Evolutionary conservation across 441 rosid species (phyloP).

Genomic region (Eruca vesicaria): DNA sequence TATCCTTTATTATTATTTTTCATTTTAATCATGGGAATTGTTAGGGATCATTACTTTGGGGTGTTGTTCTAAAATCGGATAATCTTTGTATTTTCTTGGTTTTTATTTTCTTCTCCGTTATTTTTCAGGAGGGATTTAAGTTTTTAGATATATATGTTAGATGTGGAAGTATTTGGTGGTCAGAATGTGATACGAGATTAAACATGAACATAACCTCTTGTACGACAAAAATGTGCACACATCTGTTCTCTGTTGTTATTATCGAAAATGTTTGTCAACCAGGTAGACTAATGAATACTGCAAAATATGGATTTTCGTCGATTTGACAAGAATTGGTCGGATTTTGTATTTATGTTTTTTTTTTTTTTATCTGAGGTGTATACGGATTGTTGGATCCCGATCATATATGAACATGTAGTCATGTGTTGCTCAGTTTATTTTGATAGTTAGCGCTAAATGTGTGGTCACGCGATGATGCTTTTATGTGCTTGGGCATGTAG

Average conservation of each 20-base stretch:
- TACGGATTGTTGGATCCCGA: neutral
- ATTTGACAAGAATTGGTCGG: neutral
- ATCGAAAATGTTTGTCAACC: neutral
- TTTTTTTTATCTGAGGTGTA: neutral
- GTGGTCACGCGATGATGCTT: neutral
- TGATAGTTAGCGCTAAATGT: neutral
- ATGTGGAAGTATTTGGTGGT: conserved; percentile 28
- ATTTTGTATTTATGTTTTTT: neutral
- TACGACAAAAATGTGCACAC: conserved; percentile 8
- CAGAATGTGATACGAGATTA: conserved; percentile 16
- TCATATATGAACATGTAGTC: neutral
- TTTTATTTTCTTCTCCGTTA: conserved; percentile 5
- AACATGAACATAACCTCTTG: conserved; percentile 13
- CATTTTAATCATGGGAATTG: neutral
- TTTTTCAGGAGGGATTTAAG: conserved; percentile 6
- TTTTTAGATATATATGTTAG: conserved; percentile 15
- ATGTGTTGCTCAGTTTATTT: neutral
- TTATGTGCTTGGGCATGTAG: neutral
- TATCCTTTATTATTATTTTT: neutral
- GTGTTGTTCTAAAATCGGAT: conserved; percentile 7
- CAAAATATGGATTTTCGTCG: neutral
- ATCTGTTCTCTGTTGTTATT: neutral
- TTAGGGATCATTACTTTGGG: conserved; percentile 12
- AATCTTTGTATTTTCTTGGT: conserved; percentile 21
- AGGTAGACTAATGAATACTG: conserved; percentile 8